A percentile compares a stretch with the other conserved stretches of the same genome.
phyloP scores from a whole-genome alignment of 2,329 filamentous ascomycete species.

The Cladosporium sp. region DNA sequence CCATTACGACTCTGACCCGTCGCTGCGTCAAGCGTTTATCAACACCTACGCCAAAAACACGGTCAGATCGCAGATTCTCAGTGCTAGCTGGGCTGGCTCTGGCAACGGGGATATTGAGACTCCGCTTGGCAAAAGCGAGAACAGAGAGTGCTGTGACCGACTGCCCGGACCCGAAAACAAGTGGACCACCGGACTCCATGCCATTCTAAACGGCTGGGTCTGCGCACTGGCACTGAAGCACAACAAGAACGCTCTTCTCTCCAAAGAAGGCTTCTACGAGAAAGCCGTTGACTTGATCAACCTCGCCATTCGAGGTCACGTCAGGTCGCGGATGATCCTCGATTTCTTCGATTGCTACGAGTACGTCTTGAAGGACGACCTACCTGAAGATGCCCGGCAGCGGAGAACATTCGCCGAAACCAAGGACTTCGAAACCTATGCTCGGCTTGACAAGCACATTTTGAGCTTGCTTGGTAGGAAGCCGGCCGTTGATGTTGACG shows the following conservation, averaged over 20 bases:
- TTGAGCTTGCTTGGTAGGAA: not conserved
- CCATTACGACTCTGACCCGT: not conserved
- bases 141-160: not conserved
- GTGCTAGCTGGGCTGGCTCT: not conserved
- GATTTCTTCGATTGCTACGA: conserved; percentile 17
- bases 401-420: not conserved
- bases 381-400: not conserved
- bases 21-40: not conserved
- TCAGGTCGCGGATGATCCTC: not conserved
- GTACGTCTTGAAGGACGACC: not conserved
- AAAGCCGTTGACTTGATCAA: conserved; percentile 9
- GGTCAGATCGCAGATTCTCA: not conserved
- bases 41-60: not conserved
- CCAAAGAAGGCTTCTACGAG: conserved; percentile 8
- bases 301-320: not conserved
- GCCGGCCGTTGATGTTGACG: not conserved
- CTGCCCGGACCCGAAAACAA: not conserved
- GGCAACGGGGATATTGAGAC: not conserved
- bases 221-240: not conserved
- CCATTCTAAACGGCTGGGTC: conserved; percentile 11
- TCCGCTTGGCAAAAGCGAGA: not conserved
- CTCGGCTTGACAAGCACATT: not conserved
- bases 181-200: conserved; percentile 9
- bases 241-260: not conserved
- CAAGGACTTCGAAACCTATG: not conserved